These are phyloP conservation scores for Cornus suecica DNA, from an alignment of 148 eudicot genomes.

Conservation along the genomic window DNA sequence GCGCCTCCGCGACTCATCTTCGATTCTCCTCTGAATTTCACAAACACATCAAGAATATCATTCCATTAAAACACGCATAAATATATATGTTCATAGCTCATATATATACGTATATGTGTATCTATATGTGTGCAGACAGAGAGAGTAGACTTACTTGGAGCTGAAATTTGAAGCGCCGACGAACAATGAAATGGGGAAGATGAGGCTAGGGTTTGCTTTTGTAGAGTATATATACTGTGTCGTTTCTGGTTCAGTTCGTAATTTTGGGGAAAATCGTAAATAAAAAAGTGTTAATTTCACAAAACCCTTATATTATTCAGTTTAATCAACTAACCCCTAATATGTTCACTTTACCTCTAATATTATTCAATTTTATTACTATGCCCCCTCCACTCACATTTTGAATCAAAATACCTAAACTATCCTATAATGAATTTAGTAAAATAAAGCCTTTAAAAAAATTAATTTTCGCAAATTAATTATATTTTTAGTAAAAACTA, in stretches of 20 bases:
- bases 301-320: no score
- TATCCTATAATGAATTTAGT: no score
- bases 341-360: no score
- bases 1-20: slow-evolving; percentile 57
- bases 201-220: neutral
- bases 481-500: no score
- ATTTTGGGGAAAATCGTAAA: no score
- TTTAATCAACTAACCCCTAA: no score
- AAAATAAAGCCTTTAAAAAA: no score
- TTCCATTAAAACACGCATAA: neutral
- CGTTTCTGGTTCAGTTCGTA: neutral
- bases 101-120: neutral
- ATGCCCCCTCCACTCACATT: no score
- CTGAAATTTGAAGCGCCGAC: neutral
- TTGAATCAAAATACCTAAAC: no score
- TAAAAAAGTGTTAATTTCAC: no score
- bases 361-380: no score
- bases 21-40: neutral
- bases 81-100: neutral
- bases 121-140: neutral
- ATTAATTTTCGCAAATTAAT: no score
- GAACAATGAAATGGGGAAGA: neutral
- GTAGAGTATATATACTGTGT: neutral
- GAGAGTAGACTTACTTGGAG: neutral
- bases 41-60: neutral